Percentiles rank a stretch among this genome's conserved stretches.
Conservation (phyloP, 441 rosid species). For the Erodium chrysanthum region DNA sequence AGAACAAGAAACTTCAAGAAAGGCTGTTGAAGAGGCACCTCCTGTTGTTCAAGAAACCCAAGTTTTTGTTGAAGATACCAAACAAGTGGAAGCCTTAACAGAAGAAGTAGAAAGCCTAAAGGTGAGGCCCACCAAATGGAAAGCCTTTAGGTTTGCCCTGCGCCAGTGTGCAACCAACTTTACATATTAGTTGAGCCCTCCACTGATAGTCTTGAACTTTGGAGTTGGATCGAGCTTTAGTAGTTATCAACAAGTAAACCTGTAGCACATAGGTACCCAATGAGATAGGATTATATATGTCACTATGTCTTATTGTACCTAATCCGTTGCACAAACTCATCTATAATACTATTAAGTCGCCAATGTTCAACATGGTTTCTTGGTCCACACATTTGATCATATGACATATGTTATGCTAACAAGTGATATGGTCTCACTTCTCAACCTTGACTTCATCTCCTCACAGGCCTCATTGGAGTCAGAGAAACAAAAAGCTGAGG, state of each 20-base stretch:
- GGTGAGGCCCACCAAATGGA: slow-evolving; percentile 28
- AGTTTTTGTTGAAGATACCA: slow-evolving; percentile 26
- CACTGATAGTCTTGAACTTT: neutral
- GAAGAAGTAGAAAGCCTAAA: slow-evolving; percentile 47
- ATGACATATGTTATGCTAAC: slow-evolving; percentile 6
- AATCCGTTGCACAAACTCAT: neutral
- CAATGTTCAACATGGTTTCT: neutral
- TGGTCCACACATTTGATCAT: neutral
- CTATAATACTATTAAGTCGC: neutral
- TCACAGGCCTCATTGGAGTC: slow-evolving; percentile 48
- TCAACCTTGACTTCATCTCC: slow-evolving; percentile 11
- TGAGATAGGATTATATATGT: neutral
- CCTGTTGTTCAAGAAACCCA: slow-evolving; percentile 25
- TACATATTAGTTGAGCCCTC: no score
- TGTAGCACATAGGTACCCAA: neutral
- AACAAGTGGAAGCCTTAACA: slow-evolving; percentile 32
- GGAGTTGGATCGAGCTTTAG: neutral
- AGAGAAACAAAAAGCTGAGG: slow-evolving; percentile 62
- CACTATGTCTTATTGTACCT: neutral
- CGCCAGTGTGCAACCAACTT: no score
- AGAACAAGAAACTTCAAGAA: slow-evolving; percentile 30
- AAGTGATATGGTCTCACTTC: neutral
- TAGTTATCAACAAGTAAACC: neutral
- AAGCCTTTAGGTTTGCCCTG: neutral
- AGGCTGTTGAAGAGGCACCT: slow-evolving; percentile 24